Evolutionary conservation across 2,329 filamentous ascomycete species (phyloP), one percentile per base, ranked within the genome.

Genomic region (Xylaria sp.): DNA sequence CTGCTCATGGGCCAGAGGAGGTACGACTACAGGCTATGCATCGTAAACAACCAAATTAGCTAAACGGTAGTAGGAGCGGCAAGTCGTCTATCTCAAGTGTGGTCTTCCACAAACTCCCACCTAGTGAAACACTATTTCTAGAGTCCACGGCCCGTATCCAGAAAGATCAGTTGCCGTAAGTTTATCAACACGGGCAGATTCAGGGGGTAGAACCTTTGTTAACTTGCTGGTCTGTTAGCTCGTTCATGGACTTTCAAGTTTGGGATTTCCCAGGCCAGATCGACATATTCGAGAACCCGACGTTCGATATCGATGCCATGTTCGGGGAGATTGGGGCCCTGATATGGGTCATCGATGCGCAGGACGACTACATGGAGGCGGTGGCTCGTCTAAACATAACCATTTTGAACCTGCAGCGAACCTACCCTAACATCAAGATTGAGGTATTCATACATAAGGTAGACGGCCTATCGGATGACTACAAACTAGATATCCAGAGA

Each of bases 371-470:
- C 78, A 88, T 97, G 64, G 94, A 98, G 79, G 93, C 94, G 19
- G 93, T 99, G 56, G 89, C 89, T 62, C 90, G 93, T 8, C 88
- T 99, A 32, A 97, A 97, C 80, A 86, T 89, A 63, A 97, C 94
- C 7, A 97, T 98, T 70, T 85, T 98, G 66, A 93, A 93, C 72
- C 88, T 99, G 1, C 93, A 97, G 78, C 90, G 93, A 72, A 90
- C 89, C 69, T 98, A 97, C 78, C 94, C 95, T 1, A 91, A 93
- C 77, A 96, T 98, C 82, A 97, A 98, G 80, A 92, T 99, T 72
- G 95, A 98, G 79, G 95, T 99, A 59, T 98, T 99, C 81, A 97
- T 99, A 75, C 96, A 99, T 86, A 99, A 99, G 80, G 95, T 98
- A 39, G 96, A 99, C 78, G 95, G 94, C n/a, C 86, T 99, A 17